Percentiles rank a stretch among this genome's conserved stretches.
These are phyloP conservation scores for Helichrysum umbraculigerum DNA, from an alignment of 129 eudicot species.

Conservation along the genomic window DNA sequence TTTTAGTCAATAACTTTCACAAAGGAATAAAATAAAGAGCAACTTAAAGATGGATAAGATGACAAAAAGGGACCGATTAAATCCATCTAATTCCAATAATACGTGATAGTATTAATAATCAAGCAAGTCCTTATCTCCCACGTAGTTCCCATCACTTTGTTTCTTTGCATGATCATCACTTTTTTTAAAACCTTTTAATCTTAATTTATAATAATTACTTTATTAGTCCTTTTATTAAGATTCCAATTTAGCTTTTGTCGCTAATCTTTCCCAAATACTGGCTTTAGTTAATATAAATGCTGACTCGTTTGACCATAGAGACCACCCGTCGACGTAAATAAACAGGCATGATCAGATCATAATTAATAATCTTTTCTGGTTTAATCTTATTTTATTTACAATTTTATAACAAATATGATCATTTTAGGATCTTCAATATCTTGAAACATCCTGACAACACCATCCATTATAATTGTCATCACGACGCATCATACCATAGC, in stretches of 20 bases:
- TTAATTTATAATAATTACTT: background rate
- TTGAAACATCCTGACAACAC: conserved; percentile 25
- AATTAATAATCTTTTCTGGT: background rate
- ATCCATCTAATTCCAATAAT: conserved; percentile 15
- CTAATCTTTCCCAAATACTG: background rate
- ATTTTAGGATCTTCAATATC: conserved; percentile 3
- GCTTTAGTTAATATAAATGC: background rate
- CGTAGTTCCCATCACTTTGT: conserved; percentile 20
- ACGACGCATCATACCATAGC: conserved; percentile 29
- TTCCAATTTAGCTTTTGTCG: conserved; percentile 10
- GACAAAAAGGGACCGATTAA: conserved; percentile 13
- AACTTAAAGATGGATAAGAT: conserved; percentile 6
- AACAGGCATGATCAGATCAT: too few relatives aligned
- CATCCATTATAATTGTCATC: conserved; percentile 26
- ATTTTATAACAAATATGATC: background rate
- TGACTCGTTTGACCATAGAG: too few relatives aligned
- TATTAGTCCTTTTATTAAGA: conserved; percentile 4
- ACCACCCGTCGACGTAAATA: too few relatives aligned
- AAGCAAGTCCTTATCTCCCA: conserved; percentile 35
- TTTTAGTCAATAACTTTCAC: background rate
- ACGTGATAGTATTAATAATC: conserved; percentile 5
- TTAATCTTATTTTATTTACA: background rate
- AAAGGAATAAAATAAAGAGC: background rate
- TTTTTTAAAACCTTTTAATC: background rate
- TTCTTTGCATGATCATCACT: conserved; percentile 29